Base-by-base conservation (phyloP, 805 yeast genomes). In the Pichia eremophila region DNA sequence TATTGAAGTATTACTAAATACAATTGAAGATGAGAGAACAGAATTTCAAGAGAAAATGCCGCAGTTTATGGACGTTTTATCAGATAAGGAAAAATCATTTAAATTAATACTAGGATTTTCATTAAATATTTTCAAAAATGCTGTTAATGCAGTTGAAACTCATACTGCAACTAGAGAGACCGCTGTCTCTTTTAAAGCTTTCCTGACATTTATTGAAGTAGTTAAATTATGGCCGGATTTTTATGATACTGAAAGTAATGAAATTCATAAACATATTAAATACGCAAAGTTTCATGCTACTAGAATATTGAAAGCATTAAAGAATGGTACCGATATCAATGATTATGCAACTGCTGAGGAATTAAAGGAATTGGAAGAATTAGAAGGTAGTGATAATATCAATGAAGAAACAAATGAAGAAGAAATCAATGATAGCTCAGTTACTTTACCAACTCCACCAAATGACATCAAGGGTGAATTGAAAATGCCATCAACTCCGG, bases 241-340 rank as follows among this genome's bases (percentile, higher is more conserved):
- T 11, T 53, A 49, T 34, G 17, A 28, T 4, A 60, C 40, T 37
- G 57, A 60, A 11, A 47, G 47, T n/a, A 56, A 46, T 22, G 62
- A 48, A 32, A 52, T 59, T 44, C 59, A 51, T 25, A 53, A 50
- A 60, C 77, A 77, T 57, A 68, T 73, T 42, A 79, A 78, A 57
- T 84, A 76, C 54, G 77, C 85, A 15, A 81, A 81, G 59, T 81
- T 68, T 57, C 83, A 79, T 52, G 76, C 83, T 15, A 72, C 78
- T 8, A 63, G 85, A 37, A 80, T 82, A 28, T 58, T 81, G 45
- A 73, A 69, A 51, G 70, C 77, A 0, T 54, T 69, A 37, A 73
- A 68, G 50, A 59, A 60, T 8, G 80, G 79, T 1, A 71, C 72
- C 36, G 79, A 81, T 56, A 85, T 85, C 6, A 78, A 83, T 61